Conservation (phyloP, 257 asterid genomes). For the Lavandula angustifolia region DNA sequence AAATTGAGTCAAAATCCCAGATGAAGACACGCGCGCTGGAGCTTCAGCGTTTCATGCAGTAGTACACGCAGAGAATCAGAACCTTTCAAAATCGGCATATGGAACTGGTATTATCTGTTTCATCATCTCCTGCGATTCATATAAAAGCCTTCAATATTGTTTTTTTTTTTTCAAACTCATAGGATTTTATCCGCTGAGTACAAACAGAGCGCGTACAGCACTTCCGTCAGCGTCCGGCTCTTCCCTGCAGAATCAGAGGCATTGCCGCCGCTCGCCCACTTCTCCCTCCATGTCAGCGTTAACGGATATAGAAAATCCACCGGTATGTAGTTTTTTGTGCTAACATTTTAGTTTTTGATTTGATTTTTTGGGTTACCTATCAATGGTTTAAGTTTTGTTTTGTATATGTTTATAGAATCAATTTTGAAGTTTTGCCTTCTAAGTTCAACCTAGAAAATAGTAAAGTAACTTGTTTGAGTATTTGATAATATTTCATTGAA, state of each 20-base stretch:
- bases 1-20: too few species aligned
- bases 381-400: too few species aligned
- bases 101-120: slow-evolving; percentile 63
- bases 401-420: too few species aligned
- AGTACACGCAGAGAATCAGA: slow-evolving; percentile 57
- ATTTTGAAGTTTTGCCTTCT: too few species aligned
- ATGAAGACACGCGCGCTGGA: too few species aligned
- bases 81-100: slow-evolving; percentile 76
- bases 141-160: neutral
- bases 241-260: slow-evolving; percentile 72
- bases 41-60: too few species aligned
- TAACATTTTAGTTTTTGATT: too few species aligned
- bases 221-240: slow-evolving; percentile 46
- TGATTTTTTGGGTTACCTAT: too few species aligned
- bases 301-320: slow-evolving; percentile 52
- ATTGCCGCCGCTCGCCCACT: slow-evolving; percentile 86
- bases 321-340: too few species aligned
- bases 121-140: neutral
- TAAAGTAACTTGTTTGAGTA: too few species aligned
- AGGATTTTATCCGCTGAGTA: slow-evolving; percentile 70
- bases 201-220: slow-evolving; percentile 48
- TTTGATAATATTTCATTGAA: too few species aligned
- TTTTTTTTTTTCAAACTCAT: neutral
- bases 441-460: too few species aligned
- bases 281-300: slow-evolving; percentile 66